phyloP scores from a whole-genome alignment of 2,329 filamentous ascomycete species.

The Hypoxylon sp. region DNA sequence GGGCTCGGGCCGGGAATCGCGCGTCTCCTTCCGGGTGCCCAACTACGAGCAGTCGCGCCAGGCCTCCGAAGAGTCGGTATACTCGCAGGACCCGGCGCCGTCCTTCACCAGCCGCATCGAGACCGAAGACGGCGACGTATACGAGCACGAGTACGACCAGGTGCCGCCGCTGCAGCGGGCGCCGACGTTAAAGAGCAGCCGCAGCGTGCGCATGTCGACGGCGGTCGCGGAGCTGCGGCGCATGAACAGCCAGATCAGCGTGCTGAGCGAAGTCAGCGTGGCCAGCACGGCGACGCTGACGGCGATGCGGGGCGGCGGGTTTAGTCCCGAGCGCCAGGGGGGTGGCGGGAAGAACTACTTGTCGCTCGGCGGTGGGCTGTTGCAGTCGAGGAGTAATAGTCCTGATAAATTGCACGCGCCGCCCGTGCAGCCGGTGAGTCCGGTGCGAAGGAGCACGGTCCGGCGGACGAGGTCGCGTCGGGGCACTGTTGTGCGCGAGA shows the following conservation, averaged over 20 bases:
- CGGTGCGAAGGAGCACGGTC: neutral
- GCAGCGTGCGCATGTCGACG: conserved; percentile 51
- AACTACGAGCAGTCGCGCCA: conserved; percentile 23
- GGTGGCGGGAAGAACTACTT: conserved; percentile 61
- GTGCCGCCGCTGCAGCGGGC: conserved; percentile 31
- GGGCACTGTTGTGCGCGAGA: conserved; percentile 40
- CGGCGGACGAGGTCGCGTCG: conserved; percentile 30
- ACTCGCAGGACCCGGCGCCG: conserved; percentile 31
- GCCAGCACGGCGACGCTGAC: conserved; percentile 58
- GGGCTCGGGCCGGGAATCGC: conserved; percentile 18
- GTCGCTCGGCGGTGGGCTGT: conserved; percentile 53
- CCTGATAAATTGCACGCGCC: neutral
- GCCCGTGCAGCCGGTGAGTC: neutral
- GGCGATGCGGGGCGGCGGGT: conserved; percentile 54
- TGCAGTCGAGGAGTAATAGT: neutral
- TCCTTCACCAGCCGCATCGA: neutral
- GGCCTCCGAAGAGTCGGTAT: conserved; percentile 30
- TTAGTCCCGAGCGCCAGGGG: conserved; percentile 52
- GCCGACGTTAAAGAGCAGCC: conserved; percentile 18
- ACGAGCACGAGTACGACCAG: conserved; percentile 15
- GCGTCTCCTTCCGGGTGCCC: conserved; percentile 24
- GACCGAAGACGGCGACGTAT: conserved; percentile 9
- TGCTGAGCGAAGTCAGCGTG: conserved; percentile 58
- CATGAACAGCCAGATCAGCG: conserved; percentile 67
- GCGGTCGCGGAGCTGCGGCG: conserved; percentile 65